Percentiles rank a stretch among this genome's conserved stretches.
phyloP scores from a whole-genome alignment of 1,139 yeast species.

The Magnusiomyces ingens region DNA sequence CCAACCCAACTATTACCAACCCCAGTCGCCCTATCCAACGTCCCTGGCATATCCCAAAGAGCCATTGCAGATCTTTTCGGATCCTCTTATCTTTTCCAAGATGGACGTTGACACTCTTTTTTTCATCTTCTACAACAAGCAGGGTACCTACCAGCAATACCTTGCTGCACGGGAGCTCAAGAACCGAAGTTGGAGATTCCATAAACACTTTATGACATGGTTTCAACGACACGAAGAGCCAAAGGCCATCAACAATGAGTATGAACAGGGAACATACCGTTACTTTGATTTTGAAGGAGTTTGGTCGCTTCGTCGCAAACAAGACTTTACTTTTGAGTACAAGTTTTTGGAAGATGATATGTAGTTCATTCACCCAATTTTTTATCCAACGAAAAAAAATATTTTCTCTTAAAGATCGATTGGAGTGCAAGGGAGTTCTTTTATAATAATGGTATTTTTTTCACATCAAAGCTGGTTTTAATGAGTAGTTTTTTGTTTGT shows the following conservation, averaged over 20 bases:
- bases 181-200: slow-evolving; percentile 83
- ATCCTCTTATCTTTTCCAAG: slow-evolving; percentile 49
- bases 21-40: slow-evolving; percentile 84
- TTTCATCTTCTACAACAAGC: slow-evolving; percentile 82
- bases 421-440: too few species aligned
- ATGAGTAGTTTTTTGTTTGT: too few species aligned
- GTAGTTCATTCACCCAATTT: slow-evolving; percentile 10
- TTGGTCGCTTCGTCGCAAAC: slow-evolving; percentile 80
- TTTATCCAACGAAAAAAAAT: too few species aligned
- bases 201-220: slow-evolving; percentile 76
- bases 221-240: slow-evolving; percentile 60
- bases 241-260: slow-evolving; percentile 39
- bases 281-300: slow-evolving; percentile 87
- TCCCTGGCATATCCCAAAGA: slow-evolving; percentile 90
- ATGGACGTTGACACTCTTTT: slow-evolving; percentile 85
- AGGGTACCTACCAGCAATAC: slow-evolving; percentile 63
- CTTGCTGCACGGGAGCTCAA: slow-evolving; percentile 80
- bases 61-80: slow-evolving; percentile 45
- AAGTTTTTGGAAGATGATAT: slow-evolving; percentile 40
- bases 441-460: too few species aligned
- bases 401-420: too few species aligned
- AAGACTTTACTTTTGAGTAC: slow-evolving; percentile 54
- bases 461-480: too few species aligned
- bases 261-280: slow-evolving; percentile 55
- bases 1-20: slow-evolving; percentile 66